Conservation (phyloP, 176 grass and related monocot species). For the Hordeum marinum region DNA sequence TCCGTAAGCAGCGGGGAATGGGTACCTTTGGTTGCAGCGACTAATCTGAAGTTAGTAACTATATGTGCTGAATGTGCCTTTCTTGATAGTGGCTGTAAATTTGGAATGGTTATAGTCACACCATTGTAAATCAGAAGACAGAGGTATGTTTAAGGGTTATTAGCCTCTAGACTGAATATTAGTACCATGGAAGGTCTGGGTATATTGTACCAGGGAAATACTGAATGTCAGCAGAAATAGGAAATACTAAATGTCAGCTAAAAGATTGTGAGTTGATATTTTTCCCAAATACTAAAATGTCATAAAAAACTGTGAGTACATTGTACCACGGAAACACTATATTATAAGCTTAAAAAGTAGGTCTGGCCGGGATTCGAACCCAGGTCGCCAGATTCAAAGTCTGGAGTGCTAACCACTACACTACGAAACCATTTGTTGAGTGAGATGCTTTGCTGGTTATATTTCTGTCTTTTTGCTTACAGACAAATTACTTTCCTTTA, state of each 20-base stretch:
- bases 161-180: not conserved
- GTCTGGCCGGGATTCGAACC: constrained; percentile 84
- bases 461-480: not conserved
- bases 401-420: constrained; percentile 99
- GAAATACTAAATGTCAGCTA: too few species aligned
- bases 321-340: not conserved
- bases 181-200: not conserved
- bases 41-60: constrained; percentile 2
- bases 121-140: not conserved
- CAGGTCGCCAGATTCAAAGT: constrained; percentile 99
- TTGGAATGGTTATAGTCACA: not conserved
- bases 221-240: too few species aligned
- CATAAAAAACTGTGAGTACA: not conserved
- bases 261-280: not conserved
- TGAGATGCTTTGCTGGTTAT: not conserved
- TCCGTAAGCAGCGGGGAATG: not conserved
- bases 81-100: not conserved
- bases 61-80: not conserved
- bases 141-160: constrained; percentile 19
- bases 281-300: too few species aligned
- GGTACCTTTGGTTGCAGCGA: not conserved
- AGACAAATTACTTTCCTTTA: not conserved
- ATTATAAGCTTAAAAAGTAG: not conserved
- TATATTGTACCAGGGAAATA: not conserved
- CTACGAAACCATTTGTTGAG: constrained; percentile 28